Percentiles rank a stretch among this genome's conserved stretches.
These are phyloP conservation scores for Fusarium scirpi DNA, from an alignment of 2,329 filamentous ascomycete genomes.

Conservation along the genomic window DNA sequence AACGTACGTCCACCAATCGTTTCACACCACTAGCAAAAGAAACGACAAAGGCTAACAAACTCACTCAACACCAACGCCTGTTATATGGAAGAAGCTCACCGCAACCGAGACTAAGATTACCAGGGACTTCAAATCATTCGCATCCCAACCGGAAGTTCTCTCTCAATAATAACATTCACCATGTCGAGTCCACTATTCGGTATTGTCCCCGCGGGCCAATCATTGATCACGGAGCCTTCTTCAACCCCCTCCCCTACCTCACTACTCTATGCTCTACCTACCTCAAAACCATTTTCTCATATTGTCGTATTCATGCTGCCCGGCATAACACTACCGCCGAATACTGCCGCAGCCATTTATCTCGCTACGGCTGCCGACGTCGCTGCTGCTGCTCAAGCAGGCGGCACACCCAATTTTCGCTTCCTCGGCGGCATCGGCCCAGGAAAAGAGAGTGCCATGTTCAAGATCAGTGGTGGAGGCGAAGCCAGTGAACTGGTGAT, in stretches of 20 bases:
- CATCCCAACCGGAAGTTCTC: background rate
- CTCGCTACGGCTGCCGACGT: slow-evolving; percentile 68
- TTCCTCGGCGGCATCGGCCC: slow-evolving; percentile 91
- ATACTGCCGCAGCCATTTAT: slow-evolving; percentile 90
- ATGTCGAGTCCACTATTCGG: slow-evolving; percentile 62
- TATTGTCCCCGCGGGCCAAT: slow-evolving; percentile 70
- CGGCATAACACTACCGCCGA: slow-evolving; percentile 75
- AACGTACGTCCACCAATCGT: slow-evolving; percentile 34
- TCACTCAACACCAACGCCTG: slow-evolving; percentile 24
- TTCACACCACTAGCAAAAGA: slow-evolving; percentile 35
- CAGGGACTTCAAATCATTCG: background rate
- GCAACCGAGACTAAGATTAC: background rate
- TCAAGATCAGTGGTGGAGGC: slow-evolving; percentile 72
- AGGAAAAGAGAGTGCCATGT: slow-evolving; percentile 92
- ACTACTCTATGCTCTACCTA: slow-evolving; percentile 66
- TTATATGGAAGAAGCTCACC: slow-evolving; percentile 15
- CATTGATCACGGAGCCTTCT: slow-evolving; percentile 66
- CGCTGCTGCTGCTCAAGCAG: slow-evolving; percentile 54
- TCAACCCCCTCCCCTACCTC: slow-evolving; percentile 65
- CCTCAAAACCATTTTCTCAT: slow-evolving; percentile 75
- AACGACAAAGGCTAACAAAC: slow-evolving; percentile 21
- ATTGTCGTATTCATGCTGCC: slow-evolving; percentile 92
- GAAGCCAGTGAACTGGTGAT: slow-evolving; percentile 70
- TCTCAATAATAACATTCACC: background rate
- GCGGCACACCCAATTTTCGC: slow-evolving; percentile 71